These are phyloP conservation scores for Colletotrichum gigasporum DNA, from an alignment of 2,329 filamentous ascomycete genomes.

Conservation along the genomic window DNA sequence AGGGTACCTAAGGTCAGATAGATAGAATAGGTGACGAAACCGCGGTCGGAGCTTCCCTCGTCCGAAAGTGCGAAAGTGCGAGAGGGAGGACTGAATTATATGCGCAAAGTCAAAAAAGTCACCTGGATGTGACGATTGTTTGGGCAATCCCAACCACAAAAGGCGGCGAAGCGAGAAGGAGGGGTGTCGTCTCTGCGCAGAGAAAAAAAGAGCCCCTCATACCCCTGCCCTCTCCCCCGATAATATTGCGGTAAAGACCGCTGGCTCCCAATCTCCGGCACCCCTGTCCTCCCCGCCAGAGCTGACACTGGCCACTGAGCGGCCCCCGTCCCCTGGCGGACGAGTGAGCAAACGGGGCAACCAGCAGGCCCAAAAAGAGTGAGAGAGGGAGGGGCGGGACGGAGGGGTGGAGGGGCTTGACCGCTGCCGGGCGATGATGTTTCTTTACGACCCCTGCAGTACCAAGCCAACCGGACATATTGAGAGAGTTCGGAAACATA, in stretches of 20 bases:
- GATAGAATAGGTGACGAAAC: too few species aligned
- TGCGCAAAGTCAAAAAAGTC: background rate
- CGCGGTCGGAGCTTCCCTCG: slow-evolving; percentile 4
- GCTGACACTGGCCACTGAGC: background rate
- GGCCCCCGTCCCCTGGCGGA: too few species aligned
- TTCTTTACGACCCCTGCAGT: background rate
- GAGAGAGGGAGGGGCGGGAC: background rate
- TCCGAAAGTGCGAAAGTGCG: slow-evolving; percentile 9
- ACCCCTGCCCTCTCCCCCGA: background rate
- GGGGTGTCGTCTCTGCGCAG: background rate
- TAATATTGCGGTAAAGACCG: background rate
- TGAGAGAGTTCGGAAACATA: background rate
- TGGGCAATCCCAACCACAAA: background rate
- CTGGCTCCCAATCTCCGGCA: background rate
- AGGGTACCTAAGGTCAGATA: too few species aligned
- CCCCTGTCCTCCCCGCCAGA: background rate
- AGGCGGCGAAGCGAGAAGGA: slow-evolving; percentile 10
- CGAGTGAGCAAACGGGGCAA: background rate
- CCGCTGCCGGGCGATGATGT: background rate
- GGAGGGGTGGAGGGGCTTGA: background rate
- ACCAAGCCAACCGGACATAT: slow-evolving; percentile 6
- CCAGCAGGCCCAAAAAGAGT: background rate
- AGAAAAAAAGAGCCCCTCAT: background rate
- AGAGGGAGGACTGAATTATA: background rate
- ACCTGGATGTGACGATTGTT: background rate